A percentile compares a stretch with the other conserved stretches of the same genome.
These are phyloP conservation scores for Penicillium canariense DNA, from an alignment of 495 filamentous ascomycete genomes.

Conservation along the genomic window DNA sequence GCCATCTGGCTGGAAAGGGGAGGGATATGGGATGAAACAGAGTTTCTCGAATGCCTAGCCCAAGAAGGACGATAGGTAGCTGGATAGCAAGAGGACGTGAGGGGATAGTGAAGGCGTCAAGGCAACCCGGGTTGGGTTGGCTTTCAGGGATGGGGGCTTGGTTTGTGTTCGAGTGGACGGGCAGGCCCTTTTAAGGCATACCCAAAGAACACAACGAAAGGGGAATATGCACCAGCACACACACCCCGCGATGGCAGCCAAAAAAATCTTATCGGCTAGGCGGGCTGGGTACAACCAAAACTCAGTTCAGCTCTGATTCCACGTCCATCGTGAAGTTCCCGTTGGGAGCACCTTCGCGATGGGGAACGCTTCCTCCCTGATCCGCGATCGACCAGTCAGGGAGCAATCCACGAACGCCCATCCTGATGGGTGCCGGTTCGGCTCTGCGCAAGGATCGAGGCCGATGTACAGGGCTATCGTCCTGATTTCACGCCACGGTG, in stretches of 20 bases:
- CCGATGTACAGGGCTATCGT: neutral
- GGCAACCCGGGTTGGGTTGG: neutral
- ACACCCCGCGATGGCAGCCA: constrained; percentile 5
- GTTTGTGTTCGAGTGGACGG: neutral
- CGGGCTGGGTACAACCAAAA: neutral
- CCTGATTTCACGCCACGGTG: constrained; percentile 1
- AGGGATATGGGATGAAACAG: neutral
- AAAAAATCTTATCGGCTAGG: constrained; percentile 6
- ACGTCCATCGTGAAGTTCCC: constrained; percentile 10
- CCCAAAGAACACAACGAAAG: neutral
- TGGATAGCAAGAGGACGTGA: neutral
- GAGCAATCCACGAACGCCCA: constrained; percentile 1
- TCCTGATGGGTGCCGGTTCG: constrained; percentile 8
- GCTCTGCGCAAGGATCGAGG: constrained; percentile 6
- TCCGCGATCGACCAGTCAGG: constrained; percentile 7
- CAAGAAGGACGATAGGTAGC: neutral
- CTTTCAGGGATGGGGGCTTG: neutral
- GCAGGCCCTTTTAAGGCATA: constrained; percentile 11
- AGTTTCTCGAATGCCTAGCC: neutral
- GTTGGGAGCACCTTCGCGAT: constrained; percentile 1
- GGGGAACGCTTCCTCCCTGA: constrained; percentile 2
- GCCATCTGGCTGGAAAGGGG: constrained; percentile 6
- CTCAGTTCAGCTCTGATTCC: constrained; percentile 2
- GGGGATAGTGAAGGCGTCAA: neutral
- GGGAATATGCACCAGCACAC: neutral